A percentile compares a stretch with the other conserved stretches of the same genome.
phyloP scores from a whole-genome alignment of 2,329 filamentous ascomycete genomes.

The Scedosporium aurantiacum region DNA sequence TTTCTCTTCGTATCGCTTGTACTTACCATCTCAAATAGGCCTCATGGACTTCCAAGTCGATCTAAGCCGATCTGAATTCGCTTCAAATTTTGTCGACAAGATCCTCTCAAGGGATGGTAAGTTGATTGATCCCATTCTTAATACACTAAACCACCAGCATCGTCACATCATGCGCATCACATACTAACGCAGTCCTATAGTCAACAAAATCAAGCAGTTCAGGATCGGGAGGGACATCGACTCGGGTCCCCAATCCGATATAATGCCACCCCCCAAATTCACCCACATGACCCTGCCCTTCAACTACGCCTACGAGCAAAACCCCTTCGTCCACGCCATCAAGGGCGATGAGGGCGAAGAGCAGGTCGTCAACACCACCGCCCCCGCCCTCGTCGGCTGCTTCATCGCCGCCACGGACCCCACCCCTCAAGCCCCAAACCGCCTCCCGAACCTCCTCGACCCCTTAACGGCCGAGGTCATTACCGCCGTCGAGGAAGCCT shows the following conservation, averaged over 20 bases:
- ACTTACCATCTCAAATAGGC: constrained; percentile 23
- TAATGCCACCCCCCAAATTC: constrained; percentile 72
- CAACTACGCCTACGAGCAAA: constrained; percentile 75
- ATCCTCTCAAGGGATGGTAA: constrained; percentile 62
- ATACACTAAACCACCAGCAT: not conserved
- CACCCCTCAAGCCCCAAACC: constrained; percentile 48
- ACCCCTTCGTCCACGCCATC: constrained; percentile 60
- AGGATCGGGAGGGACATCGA: constrained; percentile 53
- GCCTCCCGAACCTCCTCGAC: constrained; percentile 48
- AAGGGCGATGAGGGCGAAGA: constrained; percentile 41
- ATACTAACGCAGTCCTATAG: constrained; percentile 18
- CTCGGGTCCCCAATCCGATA: constrained; percentile 48
- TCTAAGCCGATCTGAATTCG: constrained; percentile 55
- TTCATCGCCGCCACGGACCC: constrained; percentile 52
- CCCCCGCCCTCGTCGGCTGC: constrained; percentile 47
- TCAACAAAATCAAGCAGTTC: constrained; percentile 48
- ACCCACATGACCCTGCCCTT: constrained; percentile 65
- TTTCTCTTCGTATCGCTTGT: not conserved
- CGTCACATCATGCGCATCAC: too few species aligned
- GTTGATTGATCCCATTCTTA: not conserved
- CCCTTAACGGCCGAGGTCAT: constrained; percentile 54
- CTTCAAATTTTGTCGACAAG: constrained; percentile 58
- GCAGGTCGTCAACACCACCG: constrained; percentile 45
- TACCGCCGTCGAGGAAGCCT: constrained; percentile 48
- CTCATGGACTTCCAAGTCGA: constrained; percentile 82